Conservation (phyloP, 2,329 filamentous ascomycete species). For the Aspergillus pseudoterreus region DNA sequence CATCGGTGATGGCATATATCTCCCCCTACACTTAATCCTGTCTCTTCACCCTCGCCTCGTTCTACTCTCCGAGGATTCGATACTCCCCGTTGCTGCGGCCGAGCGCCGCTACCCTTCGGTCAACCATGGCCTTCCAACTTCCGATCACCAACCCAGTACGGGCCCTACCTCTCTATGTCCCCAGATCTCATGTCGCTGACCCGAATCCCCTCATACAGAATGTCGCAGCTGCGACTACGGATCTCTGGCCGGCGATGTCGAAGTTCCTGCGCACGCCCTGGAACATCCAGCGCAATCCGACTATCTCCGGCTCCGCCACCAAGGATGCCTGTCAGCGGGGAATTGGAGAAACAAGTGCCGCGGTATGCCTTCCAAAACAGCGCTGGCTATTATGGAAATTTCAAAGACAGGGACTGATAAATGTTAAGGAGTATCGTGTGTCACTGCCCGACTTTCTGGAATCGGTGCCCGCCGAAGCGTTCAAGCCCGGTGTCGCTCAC, state of each 20-base stretch:
- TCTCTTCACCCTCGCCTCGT: slow-evolving; percentile 1
- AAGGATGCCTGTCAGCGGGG: slow-evolving; percentile 13
- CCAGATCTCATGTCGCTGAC: slow-evolving; percentile 10
- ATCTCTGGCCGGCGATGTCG: slow-evolving; percentile 44
- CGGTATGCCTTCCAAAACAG: slow-evolving; percentile 16
- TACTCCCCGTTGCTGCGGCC: slow-evolving; percentile 27
- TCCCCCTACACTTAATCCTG: slow-evolving; percentile 9
- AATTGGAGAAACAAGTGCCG: slow-evolving; percentile 12
- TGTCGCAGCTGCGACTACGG: slow-evolving; percentile 40
- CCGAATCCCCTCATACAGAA: slow-evolving; percentile 35
- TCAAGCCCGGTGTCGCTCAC: slow-evolving; percentile 18
- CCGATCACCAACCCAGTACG: slow-evolving; percentile 47
- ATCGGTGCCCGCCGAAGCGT: slow-evolving; percentile 20
- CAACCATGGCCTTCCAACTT: slow-evolving; percentile 51
- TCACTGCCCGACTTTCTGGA: slow-evolving; percentile 26
- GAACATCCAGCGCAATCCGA: slow-evolving; percentile 27
- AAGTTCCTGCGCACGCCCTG: slow-evolving; percentile 35
- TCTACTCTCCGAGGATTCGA: slow-evolving; percentile 11
- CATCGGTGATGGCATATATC: slow-evolving; percentile 23
- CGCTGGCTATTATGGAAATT: not conserved
- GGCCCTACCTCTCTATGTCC: slow-evolving; percentile 1
- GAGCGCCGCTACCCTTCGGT: slow-evolving; percentile 33
- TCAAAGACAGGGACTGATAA: slow-evolving; percentile 6
- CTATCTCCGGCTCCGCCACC: slow-evolving; percentile 12
- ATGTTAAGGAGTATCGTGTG: slow-evolving; percentile 6